Evolutionary conservation across 306 rosid species (phyloP).

Genomic region (Trichosanthes truncata): DNA sequence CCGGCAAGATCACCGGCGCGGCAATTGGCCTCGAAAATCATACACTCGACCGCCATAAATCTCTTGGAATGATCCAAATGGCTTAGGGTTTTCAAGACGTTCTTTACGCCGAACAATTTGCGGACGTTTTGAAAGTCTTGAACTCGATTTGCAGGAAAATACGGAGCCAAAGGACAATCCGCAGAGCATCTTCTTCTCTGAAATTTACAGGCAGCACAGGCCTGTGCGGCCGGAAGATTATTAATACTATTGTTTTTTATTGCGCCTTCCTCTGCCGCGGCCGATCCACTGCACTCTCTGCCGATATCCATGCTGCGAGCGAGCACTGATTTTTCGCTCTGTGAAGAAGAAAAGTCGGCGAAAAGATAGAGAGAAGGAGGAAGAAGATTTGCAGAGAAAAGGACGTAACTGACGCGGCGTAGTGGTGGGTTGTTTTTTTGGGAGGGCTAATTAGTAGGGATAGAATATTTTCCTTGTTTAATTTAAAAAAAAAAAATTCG

Average conservation of each 20-base stretch:
- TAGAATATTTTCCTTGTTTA: too few relatives aligned
- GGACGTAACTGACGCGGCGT: neutral
- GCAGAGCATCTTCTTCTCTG: neutral
- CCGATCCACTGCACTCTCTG: neutral
- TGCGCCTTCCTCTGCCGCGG: neutral
- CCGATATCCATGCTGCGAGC: too few relatives aligned
- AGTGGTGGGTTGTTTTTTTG: neutral
- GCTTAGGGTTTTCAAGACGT: neutral
- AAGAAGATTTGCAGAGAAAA: neutral
- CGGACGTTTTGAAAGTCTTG: neutral
- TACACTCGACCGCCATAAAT: neutral
- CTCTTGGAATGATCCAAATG: neutral
- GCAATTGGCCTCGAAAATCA: neutral
- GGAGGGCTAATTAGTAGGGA: neutral
- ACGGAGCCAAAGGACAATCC: neutral
- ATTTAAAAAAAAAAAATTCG: too few relatives aligned
- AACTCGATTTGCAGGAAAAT: neutral
- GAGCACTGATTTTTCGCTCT: too few relatives aligned
- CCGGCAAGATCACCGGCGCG: neutral
- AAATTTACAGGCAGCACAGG: slow-evolving; percentile 3
- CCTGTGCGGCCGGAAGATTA: neutral
- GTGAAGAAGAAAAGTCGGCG: neutral
- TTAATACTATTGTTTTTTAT: neutral
- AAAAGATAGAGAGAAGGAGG: neutral
- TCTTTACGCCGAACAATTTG: slow-evolving; percentile 3